Conservation (phyloP, 73 alveolate species). For the Durusdinium trenchii region DNA sequence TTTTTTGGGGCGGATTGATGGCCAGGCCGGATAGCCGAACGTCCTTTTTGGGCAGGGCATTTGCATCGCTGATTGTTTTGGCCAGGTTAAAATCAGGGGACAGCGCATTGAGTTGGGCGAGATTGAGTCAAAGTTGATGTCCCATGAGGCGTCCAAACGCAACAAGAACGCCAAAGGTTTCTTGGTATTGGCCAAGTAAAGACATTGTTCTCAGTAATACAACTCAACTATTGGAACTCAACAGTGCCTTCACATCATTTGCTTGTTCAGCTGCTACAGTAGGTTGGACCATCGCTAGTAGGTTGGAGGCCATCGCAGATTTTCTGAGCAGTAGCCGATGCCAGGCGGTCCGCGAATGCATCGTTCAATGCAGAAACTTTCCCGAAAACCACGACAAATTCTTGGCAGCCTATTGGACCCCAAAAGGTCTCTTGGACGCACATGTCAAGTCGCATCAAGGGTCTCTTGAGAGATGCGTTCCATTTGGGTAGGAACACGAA, state of each 20-base stretch:
- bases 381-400: conserved; percentile 60
- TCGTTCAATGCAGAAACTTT: conserved; percentile 55
- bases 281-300: no score
- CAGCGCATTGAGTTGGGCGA: conserved; percentile 74
- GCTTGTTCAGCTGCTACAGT: background rate
- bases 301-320: no score
- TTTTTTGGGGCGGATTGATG: conserved; percentile 60
- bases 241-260: no score
- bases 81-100: conserved; percentile 82
- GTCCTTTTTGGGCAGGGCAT: background rate
- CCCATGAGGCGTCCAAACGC: conserved; percentile 60
- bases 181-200: no score
- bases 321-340: no score
- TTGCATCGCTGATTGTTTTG: background rate
- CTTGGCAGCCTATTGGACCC: conserved; percentile 75
- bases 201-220: no score
- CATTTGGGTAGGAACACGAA: no score
- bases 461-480: no score
- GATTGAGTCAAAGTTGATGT: conserved; percentile 53
- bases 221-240: no score
- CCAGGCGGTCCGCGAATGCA: conserved; percentile 94
- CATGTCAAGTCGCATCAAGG: no score
- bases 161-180: background rate
- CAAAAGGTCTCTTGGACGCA: no score
- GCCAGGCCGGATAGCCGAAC: conserved; percentile 27